Base-by-base conservation (phyloP, 2,329 filamentous ascomycete species). In the Zymoseptoria crescenta region DNA sequence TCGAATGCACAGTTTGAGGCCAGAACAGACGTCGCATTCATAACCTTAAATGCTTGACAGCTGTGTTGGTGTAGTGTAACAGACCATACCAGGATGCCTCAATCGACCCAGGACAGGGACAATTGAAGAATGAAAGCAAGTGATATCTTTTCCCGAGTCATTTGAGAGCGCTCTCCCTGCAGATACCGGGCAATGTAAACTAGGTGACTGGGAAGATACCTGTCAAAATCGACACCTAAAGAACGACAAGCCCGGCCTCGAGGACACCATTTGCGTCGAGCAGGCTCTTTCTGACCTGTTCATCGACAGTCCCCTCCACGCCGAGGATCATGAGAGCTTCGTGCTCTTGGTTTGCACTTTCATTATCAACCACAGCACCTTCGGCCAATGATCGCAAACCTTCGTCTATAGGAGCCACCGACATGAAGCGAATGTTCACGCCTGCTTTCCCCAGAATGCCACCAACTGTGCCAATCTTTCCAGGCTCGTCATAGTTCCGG, bases 311-410 rank as follows among this genome's bases (percentile, higher is more conserved):
- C 2, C 83, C 82, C 68, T 88, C 85, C 8, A 93, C 84, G 0
- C 89, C 87, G 55, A 93, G 66, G 66, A 93, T 92, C 89, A 93
- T 93, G 65, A 93, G 74, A 8, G 89, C 89, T 74, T 93, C 89
- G 50, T 85, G 83, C 54, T 74, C 71, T 49, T 59, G 65, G 21
- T 68, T 64, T 20, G 35, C 10, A 10, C 56, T 54, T 48, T 73
- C 76, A 28, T 72, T 74, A 66, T 50, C 62, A 56, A 49, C 35
- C 20, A 51, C 57, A 10, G 68, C 64, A 9, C 58, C 67, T 16
- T 69, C 62, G 51, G 73, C 72, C 7, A 13, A 45, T 16, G 35
- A 45, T 45, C 35, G 35, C 35, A 45, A 16, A 45, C 35, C 35
- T 48, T 75, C 72, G 58, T 80, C 79, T 62, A 88, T 71, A 8